Evolutionary conservation across 1,139 yeast genomes (phyloP).

Genomic region (Arxiozyma slooffiae): DNA sequence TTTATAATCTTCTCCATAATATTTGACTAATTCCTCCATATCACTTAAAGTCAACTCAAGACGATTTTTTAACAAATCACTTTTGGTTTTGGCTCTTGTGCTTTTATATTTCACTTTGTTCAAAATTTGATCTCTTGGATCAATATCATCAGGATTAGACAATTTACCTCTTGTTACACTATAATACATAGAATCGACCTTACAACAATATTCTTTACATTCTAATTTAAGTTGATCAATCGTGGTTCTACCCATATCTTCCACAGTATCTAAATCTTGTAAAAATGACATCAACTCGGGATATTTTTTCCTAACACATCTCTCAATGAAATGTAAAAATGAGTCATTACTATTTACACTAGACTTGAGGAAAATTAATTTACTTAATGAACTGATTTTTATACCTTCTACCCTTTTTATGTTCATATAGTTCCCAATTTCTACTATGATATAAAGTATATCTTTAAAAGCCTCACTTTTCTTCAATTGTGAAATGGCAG

Average conservation of each 20-base stretch:
- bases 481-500: conserved; percentile 52
- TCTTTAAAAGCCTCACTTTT: conserved; percentile 56
- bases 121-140: conserved; percentile 68
- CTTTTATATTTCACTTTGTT: conserved; percentile 43
- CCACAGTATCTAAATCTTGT: conserved; percentile 60
- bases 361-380: conserved; percentile 81
- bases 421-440: conserved; percentile 91
- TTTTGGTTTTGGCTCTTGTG: conserved; percentile 53
- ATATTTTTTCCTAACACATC: conserved; percentile 61
- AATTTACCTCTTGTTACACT: conserved; percentile 64
- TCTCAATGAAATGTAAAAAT: conserved; percentile 80
- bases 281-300: conserved; percentile 71
- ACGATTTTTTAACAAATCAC: conserved; percentile 46
- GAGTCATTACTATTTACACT: conserved; percentile 63
- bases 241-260: conserved; percentile 55
- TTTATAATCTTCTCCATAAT: conserved; percentile 70
- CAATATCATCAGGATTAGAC: conserved; percentile 56
- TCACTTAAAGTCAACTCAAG: conserved; percentile 45
- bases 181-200: conserved; percentile 43
- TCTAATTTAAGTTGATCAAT: conserved; percentile 69
- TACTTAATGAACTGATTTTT: conserved; percentile 67
- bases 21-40: conserved; percentile 55
- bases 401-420: conserved; percentile 84
- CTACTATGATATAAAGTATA: conserved; percentile 65
- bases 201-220: conserved; percentile 51